Evolutionary conservation across 306 rosid species (phyloP).

Genomic region (Purshia tridentata): DNA sequence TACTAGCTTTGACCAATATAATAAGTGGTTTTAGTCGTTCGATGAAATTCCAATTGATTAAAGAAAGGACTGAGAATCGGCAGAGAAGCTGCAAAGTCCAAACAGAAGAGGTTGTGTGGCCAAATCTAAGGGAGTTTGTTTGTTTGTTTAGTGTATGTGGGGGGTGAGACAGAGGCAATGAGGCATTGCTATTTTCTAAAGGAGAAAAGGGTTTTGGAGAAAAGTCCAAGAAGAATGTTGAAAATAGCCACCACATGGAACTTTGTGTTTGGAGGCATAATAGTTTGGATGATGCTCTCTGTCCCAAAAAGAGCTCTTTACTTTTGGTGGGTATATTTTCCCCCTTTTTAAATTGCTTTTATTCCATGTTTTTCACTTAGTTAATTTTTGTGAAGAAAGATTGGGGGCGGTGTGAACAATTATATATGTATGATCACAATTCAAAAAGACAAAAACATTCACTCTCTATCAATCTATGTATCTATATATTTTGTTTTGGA

Average conservation of each 20-base stretch:
- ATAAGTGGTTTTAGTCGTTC: constrained; percentile 20
- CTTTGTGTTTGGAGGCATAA: constrained; percentile 82
- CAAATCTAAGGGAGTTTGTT: constrained; percentile 54
- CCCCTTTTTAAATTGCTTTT: too few species aligned
- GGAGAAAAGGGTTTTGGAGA: constrained; percentile 45
- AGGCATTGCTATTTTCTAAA: constrained; percentile 41
- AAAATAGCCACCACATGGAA: constrained; percentile 67
- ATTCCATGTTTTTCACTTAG: background rate
- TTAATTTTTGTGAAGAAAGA: constrained; percentile 24
- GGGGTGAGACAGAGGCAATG: constrained; percentile 27
- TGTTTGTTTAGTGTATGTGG: constrained; percentile 32
- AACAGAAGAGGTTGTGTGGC: constrained; percentile 61
- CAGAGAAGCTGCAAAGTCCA: constrained; percentile 55
- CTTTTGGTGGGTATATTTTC: too few species aligned
- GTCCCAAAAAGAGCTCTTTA: constrained; percentile 29
- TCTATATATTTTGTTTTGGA: constrained; percentile 34
- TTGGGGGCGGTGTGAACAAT: constrained; percentile 49
- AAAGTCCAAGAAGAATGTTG: constrained; percentile 73
- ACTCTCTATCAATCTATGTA: constrained; percentile 31
- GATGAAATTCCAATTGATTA: constrained; percentile 46
- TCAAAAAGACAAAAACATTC: constrained; percentile 73
- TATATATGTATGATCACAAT: constrained; percentile 32
- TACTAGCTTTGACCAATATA: too few species aligned
- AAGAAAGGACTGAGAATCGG: constrained; percentile 62
- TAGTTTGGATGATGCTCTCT: constrained; percentile 49